phyloP scores from a whole-genome alignment of 306 rosid genomes.

The Senna tora region DNA sequence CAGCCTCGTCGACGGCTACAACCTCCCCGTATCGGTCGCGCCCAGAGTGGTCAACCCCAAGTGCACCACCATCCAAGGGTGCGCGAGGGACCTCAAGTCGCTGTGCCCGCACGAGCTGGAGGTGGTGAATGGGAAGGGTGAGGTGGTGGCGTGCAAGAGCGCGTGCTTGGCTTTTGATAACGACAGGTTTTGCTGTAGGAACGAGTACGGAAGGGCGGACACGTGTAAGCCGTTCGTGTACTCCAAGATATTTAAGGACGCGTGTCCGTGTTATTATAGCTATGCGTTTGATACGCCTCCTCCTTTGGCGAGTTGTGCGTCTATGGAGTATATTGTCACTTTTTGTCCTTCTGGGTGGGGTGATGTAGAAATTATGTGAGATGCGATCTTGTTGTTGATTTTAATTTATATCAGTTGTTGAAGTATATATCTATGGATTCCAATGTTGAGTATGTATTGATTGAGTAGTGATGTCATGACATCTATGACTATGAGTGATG shows the following conservation, averaged over 20 bases:
- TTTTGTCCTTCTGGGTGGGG: slow-evolving; percentile 83
- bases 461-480: too few species aligned
- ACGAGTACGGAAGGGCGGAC: slow-evolving; percentile 58
- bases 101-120: slow-evolving; percentile 66
- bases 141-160: slow-evolving; percentile 83
- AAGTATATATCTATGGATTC: too few species aligned
- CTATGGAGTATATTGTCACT: slow-evolving; percentile 57
- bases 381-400: too few species aligned
- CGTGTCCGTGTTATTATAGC: slow-evolving; percentile 74
- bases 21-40: slow-evolving; percentile 57
- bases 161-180: slow-evolving; percentile 78
- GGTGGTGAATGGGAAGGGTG: slow-evolving; percentile 51
- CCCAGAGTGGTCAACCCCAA: slow-evolving; percentile 42
- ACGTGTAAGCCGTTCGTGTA: slow-evolving; percentile 73
- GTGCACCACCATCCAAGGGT: slow-evolving; percentile 59
- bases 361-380: not conserved
- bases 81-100: slow-evolving; percentile 58
- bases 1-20: slow-evolving; percentile 87
- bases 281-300: slow-evolving; percentile 78
- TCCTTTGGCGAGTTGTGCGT: slow-evolving; percentile 65
- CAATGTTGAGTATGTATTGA: too few species aligned
- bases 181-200: slow-evolving; percentile 79
- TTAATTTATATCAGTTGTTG: too few species aligned
- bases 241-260: slow-evolving; percentile 78
- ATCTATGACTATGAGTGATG: too few species aligned